Evolutionary conservation across 2,329 filamentous ascomycete genomes (phyloP).

Genomic region (Tolypocladium nubicola): DNA sequence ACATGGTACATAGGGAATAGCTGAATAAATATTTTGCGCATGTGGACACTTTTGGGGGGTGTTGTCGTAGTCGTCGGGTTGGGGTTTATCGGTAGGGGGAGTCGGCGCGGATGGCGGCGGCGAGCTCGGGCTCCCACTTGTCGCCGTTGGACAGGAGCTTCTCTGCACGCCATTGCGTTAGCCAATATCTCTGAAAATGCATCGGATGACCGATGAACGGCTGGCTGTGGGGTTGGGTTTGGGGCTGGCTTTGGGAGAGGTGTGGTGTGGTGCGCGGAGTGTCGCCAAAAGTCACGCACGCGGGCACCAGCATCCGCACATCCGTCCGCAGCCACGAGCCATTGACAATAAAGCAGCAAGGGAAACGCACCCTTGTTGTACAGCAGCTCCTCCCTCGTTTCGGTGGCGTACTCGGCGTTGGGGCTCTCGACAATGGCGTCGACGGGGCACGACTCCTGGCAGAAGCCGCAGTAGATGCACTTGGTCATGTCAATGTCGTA

Average conservation of each 20-base stretch:
- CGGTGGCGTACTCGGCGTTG: conserved; percentile 53
- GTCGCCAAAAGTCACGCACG: neutral
- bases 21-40: neutral
- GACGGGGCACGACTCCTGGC: conserved; percentile 97
- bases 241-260: neutral
- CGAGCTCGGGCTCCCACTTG: conserved; percentile 97
- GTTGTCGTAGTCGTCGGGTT: neutral
- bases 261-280: neutral
- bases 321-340: neutral
- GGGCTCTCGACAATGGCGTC: conserved; percentile 70
- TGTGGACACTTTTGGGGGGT: neutral
- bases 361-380: conserved; percentile 71
- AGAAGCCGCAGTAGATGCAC: conserved; percentile 99
- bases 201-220: neutral
- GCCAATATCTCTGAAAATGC: conserved; percentile 1
- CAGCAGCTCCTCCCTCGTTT: conserved; percentile 79
- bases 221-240: neutral
- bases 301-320: no score
- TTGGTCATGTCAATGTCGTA: conserved; percentile 99
- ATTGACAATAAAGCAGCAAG: neutral
- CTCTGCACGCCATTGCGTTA: conserved; percentile 34
- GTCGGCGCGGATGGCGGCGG: conserved; percentile 84
- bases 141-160: conserved; percentile 83
- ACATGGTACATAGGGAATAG: neutral
- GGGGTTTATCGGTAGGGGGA: conserved; percentile 68